phyloP scores from a whole-genome alignment of 176 grass and related monocot genomes.

The Saccharum officinarum region DNA sequence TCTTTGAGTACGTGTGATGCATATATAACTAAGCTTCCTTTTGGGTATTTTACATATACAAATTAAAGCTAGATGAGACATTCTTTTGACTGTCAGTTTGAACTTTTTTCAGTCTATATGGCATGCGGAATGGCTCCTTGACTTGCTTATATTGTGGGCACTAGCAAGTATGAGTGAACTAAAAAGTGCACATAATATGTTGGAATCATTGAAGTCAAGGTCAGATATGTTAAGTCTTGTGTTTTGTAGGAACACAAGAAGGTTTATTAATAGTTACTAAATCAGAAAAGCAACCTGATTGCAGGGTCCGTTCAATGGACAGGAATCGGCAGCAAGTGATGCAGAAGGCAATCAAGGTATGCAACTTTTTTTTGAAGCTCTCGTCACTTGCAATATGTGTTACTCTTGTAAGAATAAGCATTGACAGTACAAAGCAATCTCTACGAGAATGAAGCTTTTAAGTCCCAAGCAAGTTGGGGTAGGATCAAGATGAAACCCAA shows the following conservation, averaged over 20 bases:
- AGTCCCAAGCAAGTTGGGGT: neutral
- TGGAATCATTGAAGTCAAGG: conserved; percentile 65
- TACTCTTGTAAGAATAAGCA: neutral
- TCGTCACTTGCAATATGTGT: neutral
- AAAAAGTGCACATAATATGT: conserved; percentile 48
- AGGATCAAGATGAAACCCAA: neutral
- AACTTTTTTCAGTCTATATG: conserved; percentile 49
- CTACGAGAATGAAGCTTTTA: neutral
- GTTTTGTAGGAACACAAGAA: neutral
- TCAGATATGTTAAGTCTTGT: conserved; percentile 24
- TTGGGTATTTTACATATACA: neutral
- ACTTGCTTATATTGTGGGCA: conserved; percentile 68
- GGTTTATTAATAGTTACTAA: conserved; percentile 4
- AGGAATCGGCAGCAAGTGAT: conserved; percentile 47
- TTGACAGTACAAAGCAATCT: neutral
- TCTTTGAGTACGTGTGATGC: neutral
- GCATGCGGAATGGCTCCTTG: conserved; percentile 76
- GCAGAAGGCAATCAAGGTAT: conserved; percentile 58
- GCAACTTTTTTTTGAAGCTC: neutral
- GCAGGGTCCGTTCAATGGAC: conserved; percentile 55
- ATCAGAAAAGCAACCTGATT: neutral
- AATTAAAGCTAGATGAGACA: conserved; percentile 11
- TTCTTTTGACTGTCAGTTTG: conserved; percentile 24
- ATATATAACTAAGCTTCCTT: neutral
- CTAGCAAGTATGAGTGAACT: conserved; percentile 51